A percentile compares a stretch with the other conserved stretches of the same genome.
These are phyloP conservation scores for Medicago arabica DNA, from an alignment of 306 rosid species.

Conservation along the genomic window DNA sequence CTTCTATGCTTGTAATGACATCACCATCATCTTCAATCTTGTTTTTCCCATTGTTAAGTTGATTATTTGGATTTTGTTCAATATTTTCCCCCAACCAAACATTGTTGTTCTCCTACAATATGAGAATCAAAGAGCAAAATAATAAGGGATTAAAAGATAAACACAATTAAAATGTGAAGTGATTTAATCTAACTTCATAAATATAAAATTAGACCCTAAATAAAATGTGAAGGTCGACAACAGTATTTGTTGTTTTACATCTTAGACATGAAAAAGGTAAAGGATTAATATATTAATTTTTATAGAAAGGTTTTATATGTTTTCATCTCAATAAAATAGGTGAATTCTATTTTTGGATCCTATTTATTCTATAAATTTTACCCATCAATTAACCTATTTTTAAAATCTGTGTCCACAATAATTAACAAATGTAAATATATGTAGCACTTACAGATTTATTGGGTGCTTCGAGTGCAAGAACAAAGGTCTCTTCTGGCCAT, in stretches of 20 bases:
- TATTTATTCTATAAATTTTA: background rate
- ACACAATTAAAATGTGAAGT: background rate
- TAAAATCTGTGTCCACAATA: background rate
- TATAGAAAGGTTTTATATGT: background rate
- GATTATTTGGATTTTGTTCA: background rate
- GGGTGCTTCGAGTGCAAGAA: background rate
- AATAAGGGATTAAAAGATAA: background rate
- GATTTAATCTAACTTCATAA: too few species aligned
- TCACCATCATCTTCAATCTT: background rate
- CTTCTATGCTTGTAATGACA: too few species aligned
- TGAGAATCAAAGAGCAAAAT: background rate
- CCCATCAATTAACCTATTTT: too few species aligned
- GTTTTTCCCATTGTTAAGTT: background rate
- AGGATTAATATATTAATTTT: too few species aligned
- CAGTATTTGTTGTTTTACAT: too few species aligned
- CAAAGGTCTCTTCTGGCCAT: background rate
- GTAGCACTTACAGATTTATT: background rate
- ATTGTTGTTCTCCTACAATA: constrained; percentile 4
- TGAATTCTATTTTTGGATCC: background rate
- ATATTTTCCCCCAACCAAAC: background rate
- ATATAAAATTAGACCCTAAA: too few species aligned
- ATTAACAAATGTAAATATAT: background rate
- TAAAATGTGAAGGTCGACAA: too few species aligned
- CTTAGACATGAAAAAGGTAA: too few species aligned
- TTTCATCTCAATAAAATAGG: too few species aligned